Evolutionary conservation across 2,329 filamentous ascomycete species (phyloP).

Genomic region (Ophiosphaerella korrae): DNA sequence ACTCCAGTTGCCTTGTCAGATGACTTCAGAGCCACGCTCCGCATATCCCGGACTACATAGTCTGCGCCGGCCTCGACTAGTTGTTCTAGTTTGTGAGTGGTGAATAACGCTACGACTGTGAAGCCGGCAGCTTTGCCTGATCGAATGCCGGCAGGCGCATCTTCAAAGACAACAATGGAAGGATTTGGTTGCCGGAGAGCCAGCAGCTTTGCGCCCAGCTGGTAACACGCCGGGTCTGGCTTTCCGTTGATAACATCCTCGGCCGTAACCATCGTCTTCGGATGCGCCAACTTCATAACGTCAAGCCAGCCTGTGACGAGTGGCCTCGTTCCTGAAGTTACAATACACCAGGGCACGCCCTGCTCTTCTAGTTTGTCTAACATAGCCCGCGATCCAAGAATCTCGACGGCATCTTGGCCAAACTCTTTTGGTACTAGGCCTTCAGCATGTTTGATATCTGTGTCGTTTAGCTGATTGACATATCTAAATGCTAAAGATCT

Average conservation of each 20-base stretch:
- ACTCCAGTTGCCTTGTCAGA: slow-evolving; percentile 60
- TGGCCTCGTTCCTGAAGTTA: slow-evolving; percentile 56
- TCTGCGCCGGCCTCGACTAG: slow-evolving; percentile 78
- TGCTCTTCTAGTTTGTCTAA: slow-evolving; percentile 68
- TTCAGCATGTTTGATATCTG: slow-evolving; percentile 82
- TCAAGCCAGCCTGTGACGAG: slow-evolving; percentile 58
- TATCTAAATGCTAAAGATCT: not conserved
- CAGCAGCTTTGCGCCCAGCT: slow-evolving; percentile 50
- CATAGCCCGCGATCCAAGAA: slow-evolving; percentile 78
- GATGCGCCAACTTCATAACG: slow-evolving; percentile 54
- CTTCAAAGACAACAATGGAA: slow-evolving; percentile 78
- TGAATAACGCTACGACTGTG: slow-evolving; percentile 81
- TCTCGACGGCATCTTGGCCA: slow-evolving; percentile 79
- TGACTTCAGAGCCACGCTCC: slow-evolving; percentile 69
- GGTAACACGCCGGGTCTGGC: slow-evolving; percentile 57
- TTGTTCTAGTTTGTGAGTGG: slow-evolving; percentile 77
- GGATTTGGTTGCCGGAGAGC: slow-evolving; percentile 48
- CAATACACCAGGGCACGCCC: slow-evolving; percentile 81
- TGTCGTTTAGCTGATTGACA: not conserved
- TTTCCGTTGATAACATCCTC: slow-evolving; percentile 57
- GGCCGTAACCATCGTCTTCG: slow-evolving; percentile 54
- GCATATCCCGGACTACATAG: slow-evolving; percentile 82
- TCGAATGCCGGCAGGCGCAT: slow-evolving; percentile 82
- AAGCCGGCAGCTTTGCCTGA: slow-evolving; percentile 87
- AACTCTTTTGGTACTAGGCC: slow-evolving; percentile 75